Percentiles rank a stretch among this genome's conserved stretches.
phyloP scores from a whole-genome alignment of 768 basidiomycete genomes.

The Hygrocybe punicea region DNA sequence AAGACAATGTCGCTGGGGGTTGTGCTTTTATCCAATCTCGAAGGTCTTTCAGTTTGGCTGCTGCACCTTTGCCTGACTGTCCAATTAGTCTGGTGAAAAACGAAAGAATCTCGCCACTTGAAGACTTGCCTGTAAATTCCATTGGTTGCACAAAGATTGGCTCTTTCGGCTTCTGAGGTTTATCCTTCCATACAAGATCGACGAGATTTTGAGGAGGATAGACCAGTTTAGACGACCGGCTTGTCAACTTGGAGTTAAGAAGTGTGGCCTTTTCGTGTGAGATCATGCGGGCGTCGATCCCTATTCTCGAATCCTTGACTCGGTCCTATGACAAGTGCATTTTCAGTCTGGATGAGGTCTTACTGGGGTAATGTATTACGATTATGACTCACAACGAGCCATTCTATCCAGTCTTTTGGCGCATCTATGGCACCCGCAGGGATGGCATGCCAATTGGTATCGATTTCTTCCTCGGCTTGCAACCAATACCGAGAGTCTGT shows the following conservation, averaged over 20 bases:
- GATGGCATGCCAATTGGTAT: constrained; percentile 70
- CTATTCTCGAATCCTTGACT: constrained; percentile 53
- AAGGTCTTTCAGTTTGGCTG: constrained; percentile 66
- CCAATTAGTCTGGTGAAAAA: not conserved
- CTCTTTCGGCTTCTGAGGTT: constrained; percentile 64
- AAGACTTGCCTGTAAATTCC: constrained; percentile 58
- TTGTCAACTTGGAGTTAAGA: constrained; percentile 53
- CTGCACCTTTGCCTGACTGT: constrained; percentile 54
- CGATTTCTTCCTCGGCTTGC: constrained; percentile 68
- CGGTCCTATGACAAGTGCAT: constrained; percentile 28
- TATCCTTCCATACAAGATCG: constrained; percentile 77
- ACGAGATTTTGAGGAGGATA: constrained; percentile 83
- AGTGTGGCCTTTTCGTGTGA: constrained; percentile 65
- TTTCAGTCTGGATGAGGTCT: not conserved
- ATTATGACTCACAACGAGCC: constrained; percentile 53
- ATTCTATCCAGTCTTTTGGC: constrained; percentile 76
- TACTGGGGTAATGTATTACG: constrained; percentile 6
- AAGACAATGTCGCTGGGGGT: constrained; percentile 56
- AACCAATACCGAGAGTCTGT: constrained; percentile 83
- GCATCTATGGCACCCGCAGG: constrained; percentile 50
- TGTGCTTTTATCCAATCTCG: constrained; percentile 66
- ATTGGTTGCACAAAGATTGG: constrained; percentile 64
- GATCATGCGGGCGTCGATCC: constrained; percentile 82
- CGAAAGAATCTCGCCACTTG: not conserved
- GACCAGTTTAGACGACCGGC: constrained; percentile 60